These are phyloP conservation scores for Pelargonium australe DNA, from an alignment of 441 rosid genomes.

Conservation along the genomic window DNA sequence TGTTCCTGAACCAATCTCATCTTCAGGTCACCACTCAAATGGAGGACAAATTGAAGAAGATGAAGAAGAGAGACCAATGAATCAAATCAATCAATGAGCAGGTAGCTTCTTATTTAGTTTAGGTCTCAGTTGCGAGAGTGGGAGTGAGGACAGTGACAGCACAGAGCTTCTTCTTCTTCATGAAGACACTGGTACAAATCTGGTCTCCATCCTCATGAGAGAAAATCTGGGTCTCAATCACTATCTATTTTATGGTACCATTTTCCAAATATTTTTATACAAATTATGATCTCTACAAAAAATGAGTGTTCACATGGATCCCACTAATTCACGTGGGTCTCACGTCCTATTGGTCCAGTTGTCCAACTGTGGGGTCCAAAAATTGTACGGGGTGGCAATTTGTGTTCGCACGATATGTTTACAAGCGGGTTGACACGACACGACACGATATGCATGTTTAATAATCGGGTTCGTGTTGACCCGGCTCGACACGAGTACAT, in stretches of 20 bases:
- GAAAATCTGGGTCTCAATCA: background rate
- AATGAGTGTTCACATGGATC: background rate
- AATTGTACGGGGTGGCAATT: no score
- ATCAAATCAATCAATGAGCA: background rate
- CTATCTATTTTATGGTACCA: no score
- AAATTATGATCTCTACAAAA: no score
- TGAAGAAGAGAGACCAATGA: background rate
- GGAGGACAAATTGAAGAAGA: background rate
- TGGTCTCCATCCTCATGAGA: background rate
- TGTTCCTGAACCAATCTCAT: background rate
- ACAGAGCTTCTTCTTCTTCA: background rate
- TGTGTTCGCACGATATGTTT: no score
- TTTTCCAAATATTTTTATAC: no score
- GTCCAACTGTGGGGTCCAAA: background rate
- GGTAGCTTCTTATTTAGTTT: background rate
- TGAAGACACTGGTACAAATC: background rate
- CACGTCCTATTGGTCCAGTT: background rate
- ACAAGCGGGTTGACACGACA: no score
- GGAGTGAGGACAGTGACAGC: background rate
- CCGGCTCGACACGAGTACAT: no score
- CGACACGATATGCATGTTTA: no score
- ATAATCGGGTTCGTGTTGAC: no score
- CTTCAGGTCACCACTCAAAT: background rate
- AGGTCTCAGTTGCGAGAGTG: background rate
- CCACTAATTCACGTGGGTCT: constrained; percentile 4